Base-by-base conservation (phyloP, 257 asterid genomes). In the Jasminum sambac region DNA sequence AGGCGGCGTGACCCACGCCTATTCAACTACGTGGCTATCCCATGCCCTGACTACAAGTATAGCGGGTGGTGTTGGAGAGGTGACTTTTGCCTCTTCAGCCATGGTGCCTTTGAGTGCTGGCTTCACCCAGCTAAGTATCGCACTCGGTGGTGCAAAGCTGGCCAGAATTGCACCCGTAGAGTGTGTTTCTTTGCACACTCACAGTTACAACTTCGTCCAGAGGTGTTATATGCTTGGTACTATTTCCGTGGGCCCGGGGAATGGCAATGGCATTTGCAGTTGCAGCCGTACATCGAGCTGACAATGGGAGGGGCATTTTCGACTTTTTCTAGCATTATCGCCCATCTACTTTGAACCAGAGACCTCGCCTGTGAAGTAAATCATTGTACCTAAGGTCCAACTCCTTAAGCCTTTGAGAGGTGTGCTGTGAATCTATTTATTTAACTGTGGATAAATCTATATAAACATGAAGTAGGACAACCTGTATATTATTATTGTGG, bases 1-100 rank as follows among this genome's bases (percentile, higher is more conserved):
- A 44, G 72, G 23, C 72, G 62, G 6, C 63, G 72, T 4, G 72
- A 67, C 58, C 72, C 72, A 7, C 44, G 72, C 11, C 2, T 6
- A 36, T 24, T 43, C 63, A 30, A 67, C 63, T 67, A 67, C 5
- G 63, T 52, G 7, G 72, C 43, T 44, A 34, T 67, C 25, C 30
- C 59, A 2, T 67, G 72, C 8, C 63, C 63, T 6, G 26, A 36
- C 16, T 23, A 25, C 72, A 67, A n/a, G 43, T 7, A 4, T 1
- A 1, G 3, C 6, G 46, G 60, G 7, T 23, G 12, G 63, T 67
- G 72, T 14, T 7, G 36, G 44, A 46, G 44, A 12, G 72, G 72
- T 11, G 63, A 67, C 23, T 44, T 23, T 14, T 67, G 72, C 41
- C n/a, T 6, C 6, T 67, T 67, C 52, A 39, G 42, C 4, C 66